These are phyloP conservation scores for Lichtheimia corymbifera DNA, from an alignment of 371 early-diverging fungal species.

Conservation along the genomic window DNA sequence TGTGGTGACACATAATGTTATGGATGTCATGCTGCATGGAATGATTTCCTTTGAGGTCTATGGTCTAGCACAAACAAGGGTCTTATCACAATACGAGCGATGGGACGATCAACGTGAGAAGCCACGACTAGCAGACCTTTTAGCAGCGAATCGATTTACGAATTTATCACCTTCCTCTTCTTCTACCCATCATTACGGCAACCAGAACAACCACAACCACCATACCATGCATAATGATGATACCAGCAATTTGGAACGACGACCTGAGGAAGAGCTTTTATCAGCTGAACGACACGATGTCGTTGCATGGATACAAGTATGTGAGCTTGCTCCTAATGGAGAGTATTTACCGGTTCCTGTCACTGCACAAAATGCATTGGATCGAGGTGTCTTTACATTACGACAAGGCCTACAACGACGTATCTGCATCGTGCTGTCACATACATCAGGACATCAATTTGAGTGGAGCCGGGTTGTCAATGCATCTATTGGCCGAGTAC, in stretches of 20 bases:
- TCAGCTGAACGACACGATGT: conserved; percentile 72
- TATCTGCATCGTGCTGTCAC: conserved; percentile 64
- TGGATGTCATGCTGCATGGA: conserved; percentile 48
- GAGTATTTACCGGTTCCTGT: conserved; percentile 76
- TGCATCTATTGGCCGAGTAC: conserved; percentile 61
- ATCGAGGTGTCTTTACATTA: conserved; percentile 68
- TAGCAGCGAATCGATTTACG: conserved; percentile 11
- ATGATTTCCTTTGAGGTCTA: conserved; percentile 63
- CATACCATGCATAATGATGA: conserved; percentile 4
- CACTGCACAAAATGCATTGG: conserved; percentile 47
- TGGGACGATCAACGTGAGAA: conserved; percentile 44
- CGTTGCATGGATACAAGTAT: conserved; percentile 67
- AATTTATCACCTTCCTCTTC: neutral
- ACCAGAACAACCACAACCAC: neutral
- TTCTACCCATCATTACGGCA: neutral
- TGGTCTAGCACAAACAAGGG: conserved; percentile 51
- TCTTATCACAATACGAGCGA: conserved; percentile 31
- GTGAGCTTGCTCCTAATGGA: conserved; percentile 71
- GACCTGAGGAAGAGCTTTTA: conserved; percentile 65
- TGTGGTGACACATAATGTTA: conserved; percentile 43
- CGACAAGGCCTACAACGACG: conserved; percentile 89
- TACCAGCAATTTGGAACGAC: conserved; percentile 37
- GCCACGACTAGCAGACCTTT: conserved; percentile 11
- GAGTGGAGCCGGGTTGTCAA: conserved; percentile 49
- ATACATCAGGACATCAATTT: conserved; percentile 68